Percentiles rank a stretch among this genome's conserved stretches.
Conservation (phyloP, 495 filamentous ascomycete species). For the Neurospora africana region DNA sequence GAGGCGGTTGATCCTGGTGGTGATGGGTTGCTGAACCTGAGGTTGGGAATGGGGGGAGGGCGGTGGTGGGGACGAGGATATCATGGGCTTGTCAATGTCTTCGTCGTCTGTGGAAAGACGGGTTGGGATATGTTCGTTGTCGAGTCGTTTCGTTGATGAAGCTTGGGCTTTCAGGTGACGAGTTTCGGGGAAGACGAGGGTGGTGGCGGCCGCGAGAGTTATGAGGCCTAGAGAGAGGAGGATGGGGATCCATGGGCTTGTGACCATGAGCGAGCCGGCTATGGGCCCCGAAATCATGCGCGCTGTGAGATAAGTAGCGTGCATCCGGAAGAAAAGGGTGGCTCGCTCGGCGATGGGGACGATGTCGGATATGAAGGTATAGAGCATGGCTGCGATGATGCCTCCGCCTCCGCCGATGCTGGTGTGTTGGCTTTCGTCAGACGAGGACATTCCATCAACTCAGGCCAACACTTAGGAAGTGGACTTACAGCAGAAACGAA, state of each 20-base stretch:
- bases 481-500: slow-evolving; percentile 15
- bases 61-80: not conserved
- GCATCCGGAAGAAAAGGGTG: slow-evolving; percentile 21
- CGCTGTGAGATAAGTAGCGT: slow-evolving; percentile 14
- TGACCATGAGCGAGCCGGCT: slow-evolving; percentile 14
- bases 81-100: not conserved
- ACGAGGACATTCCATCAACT: not conserved
- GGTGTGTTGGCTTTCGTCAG: not conserved
- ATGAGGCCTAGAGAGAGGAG: slow-evolving; percentile 8
- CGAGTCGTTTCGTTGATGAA: not conserved
- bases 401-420: slow-evolving; percentile 21
- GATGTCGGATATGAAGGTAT: slow-evolving; percentile 24
- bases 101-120: not conserved
- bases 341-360: slow-evolving; percentile 13
- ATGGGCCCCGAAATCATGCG: slow-evolving; percentile 18
- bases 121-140: not conserved
- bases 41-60: not conserved
- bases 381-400: slow-evolving; percentile 23
- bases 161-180: slow-evolving; percentile 13
- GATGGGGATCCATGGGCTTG: slow-evolving; percentile 16
- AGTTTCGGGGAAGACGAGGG: slow-evolving; percentile 19
- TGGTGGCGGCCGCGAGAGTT: slow-evolving; percentile 1
- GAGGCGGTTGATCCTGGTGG: not conserved
- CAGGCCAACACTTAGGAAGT: not conserved
- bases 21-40: not conserved